Evolutionary conservation across 2,329 filamentous ascomycete genomes (phyloP).

Genomic region (Nemania bipapillata): DNA sequence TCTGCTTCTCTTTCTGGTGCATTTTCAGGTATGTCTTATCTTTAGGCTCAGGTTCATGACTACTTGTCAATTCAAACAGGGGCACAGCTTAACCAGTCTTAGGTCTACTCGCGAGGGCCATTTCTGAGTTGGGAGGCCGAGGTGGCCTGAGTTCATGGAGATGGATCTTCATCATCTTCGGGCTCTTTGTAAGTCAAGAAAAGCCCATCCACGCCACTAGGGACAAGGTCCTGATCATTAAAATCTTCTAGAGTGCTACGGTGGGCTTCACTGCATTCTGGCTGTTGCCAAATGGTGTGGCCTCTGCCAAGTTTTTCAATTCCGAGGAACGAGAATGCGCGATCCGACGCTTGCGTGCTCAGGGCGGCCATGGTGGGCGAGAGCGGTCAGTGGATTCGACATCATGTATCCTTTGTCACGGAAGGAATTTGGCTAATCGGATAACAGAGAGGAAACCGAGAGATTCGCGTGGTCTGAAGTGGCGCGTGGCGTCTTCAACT

Average conservation of each 20-base stretch:
- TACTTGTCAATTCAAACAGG: no score
- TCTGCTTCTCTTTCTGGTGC: constrained; percentile 72
- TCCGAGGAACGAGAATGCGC: constrained; percentile 63
- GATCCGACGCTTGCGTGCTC: constrained; percentile 57
- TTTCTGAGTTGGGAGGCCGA: constrained; percentile 67
- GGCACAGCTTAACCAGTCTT: no score
- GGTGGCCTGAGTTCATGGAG: constrained; percentile 68
- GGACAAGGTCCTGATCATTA: constrained; percentile 13
- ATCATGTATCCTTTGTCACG: not conserved
- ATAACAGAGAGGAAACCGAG: constrained; percentile 54
- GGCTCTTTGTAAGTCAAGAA: constrained; percentile 58
- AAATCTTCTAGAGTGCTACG: constrained; percentile 60
- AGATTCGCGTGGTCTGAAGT: constrained; percentile 71
- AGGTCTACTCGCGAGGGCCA: constrained; percentile 68
- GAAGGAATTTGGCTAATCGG: constrained; percentile 35
- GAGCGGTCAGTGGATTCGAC: constrained; percentile 47
- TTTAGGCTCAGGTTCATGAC: not conserved
- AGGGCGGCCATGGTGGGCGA: constrained; percentile 46
- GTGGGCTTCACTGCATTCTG: constrained; percentile 64
- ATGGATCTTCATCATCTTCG: constrained; percentile 72
- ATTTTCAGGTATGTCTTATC: constrained; percentile 62
- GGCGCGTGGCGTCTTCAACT: constrained; percentile 66
- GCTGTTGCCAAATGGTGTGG: constrained; percentile 66
- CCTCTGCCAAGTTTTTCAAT: constrained; percentile 65
- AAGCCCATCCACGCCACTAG: not conserved